phyloP scores from a whole-genome alignment of 139 green algal genomes.

The Chlorella sp. region DNA sequence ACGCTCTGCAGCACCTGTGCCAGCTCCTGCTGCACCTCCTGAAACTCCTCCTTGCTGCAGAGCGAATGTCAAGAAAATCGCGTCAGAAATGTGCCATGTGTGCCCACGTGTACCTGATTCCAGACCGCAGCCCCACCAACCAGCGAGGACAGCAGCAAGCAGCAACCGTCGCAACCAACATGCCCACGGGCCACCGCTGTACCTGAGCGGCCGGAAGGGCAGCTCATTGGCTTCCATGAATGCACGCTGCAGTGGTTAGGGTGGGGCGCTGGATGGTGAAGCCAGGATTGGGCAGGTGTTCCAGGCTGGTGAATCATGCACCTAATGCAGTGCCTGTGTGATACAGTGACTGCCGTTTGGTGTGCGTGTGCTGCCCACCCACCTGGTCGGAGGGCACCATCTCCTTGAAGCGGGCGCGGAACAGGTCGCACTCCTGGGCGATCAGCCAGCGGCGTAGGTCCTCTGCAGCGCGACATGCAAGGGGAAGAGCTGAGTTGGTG shows the following conservation, averaged over 20 bases:
- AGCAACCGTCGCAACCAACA: too few species aligned
- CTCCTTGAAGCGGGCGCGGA: conserved; percentile 58
- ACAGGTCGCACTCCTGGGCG: conserved; percentile 86
- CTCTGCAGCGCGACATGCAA: conserved; percentile 42
- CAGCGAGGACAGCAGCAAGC: too few species aligned
- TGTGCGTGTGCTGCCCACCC: neutral
- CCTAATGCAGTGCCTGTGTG: too few species aligned
- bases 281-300: too few species aligned
- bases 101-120: too few species aligned
- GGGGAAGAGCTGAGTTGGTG: too few species aligned
- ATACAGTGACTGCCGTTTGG: too few species aligned
- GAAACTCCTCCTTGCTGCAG: conserved; percentile 47
- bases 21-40: conserved; percentile 59
- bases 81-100: too few species aligned
- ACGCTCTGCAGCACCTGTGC: conserved; percentile 7
- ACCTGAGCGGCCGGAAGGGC: conserved; percentile 62
- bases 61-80: neutral
- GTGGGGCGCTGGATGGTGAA: too few species aligned
- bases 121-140: too few species aligned
- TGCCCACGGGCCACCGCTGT: too few species aligned
- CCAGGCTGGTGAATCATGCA: too few species aligned
- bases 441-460: conserved; percentile 93
- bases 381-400: conserved; percentile 46
- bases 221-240: conserved; percentile 75
- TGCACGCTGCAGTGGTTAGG: conserved; percentile 42